Conservation (phyloP, 129 eudicot genomes). For the Escallonia rubra region DNA sequence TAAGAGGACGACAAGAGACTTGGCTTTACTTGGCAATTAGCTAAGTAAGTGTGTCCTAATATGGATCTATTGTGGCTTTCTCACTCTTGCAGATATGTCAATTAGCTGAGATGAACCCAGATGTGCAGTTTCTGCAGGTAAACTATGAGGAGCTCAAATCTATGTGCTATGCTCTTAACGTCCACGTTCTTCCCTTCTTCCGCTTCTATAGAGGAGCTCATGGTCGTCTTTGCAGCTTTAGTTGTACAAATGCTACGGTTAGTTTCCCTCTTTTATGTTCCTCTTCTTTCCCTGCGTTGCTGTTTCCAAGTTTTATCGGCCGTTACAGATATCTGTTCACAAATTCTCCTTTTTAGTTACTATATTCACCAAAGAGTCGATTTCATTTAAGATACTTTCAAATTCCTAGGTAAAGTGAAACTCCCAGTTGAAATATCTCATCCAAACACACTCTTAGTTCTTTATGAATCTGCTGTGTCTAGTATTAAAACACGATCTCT, state of each 20-base stretch:
- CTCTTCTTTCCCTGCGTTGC: background rate
- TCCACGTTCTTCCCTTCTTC: conserved; percentile 83
- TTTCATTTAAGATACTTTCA: too few species aligned
- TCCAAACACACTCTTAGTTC: too few species aligned
- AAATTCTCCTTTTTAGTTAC: too few species aligned
- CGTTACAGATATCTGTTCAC: too few species aligned
- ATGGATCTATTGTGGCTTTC: background rate
- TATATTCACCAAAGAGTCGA: too few species aligned
- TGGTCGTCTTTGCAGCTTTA: conserved; percentile 82
- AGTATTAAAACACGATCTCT: too few species aligned
- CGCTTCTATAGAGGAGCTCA: conserved; percentile 76
- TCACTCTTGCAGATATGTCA: conserved; percentile 58
- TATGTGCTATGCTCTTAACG: conserved; percentile 69
- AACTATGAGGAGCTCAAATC: conserved; percentile 75
- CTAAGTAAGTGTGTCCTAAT: too few species aligned
- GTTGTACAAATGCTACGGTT: conserved; percentile 93
- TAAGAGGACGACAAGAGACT: too few species aligned
- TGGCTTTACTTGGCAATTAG: too few species aligned
- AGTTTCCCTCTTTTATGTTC: conserved; percentile 13
- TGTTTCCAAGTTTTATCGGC: background rate
- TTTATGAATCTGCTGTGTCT: too few species aligned
- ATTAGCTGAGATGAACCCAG: conserved; percentile 76
- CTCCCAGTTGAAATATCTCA: too few species aligned
- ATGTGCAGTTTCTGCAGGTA: conserved; percentile 68
- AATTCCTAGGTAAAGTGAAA: too few species aligned